Evolutionary conservation across 1,284 basidiomycete genomes (phyloP).

Genomic region (Ceratobasidium sp.): DNA sequence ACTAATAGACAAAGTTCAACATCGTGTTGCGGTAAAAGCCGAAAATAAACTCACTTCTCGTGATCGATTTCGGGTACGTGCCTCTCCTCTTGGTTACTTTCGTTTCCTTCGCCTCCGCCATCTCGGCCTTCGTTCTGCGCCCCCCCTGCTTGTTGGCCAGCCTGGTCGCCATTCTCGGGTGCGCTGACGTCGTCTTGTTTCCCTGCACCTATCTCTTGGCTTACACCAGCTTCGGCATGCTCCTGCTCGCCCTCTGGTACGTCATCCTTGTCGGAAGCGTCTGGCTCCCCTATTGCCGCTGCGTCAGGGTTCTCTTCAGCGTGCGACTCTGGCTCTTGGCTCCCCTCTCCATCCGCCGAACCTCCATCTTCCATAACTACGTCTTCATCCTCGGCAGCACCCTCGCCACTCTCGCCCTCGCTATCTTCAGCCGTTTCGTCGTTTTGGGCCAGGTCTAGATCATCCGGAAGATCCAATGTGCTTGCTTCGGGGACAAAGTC

Average conservation of each 20-base stretch:
- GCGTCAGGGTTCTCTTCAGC: conserved; percentile 12
- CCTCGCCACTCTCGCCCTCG: conserved; percentile 59
- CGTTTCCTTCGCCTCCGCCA: conserved; percentile 49
- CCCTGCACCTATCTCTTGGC: conserved; percentile 51
- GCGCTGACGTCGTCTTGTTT: conserved; percentile 53
- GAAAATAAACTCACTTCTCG: conserved; percentile 1
- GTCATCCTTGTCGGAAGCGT: conserved; percentile 38
- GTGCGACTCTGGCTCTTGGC: conserved; percentile 49
- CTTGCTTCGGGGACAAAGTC: conserved; percentile 80
- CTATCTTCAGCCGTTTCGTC: conserved; percentile 60
- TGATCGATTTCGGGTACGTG: neutral
- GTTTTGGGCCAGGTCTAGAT: conserved; percentile 75
- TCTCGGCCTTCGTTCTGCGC: conserved; percentile 52
- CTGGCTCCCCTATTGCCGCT: conserved; percentile 18
- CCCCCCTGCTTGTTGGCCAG: conserved; percentile 44
- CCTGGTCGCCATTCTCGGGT: conserved; percentile 51
- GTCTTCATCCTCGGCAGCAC: conserved; percentile 60
- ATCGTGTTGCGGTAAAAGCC: neutral
- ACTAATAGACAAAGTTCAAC: conserved; percentile 35
- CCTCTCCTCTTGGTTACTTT: neutral
- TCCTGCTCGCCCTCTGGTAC: conserved; percentile 48
- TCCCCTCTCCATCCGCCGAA: conserved; percentile 30
- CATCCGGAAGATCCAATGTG: conserved; percentile 86
- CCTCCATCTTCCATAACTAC: conserved; percentile 57
- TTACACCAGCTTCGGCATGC: conserved; percentile 51